Percentiles rank a stretch among this genome's conserved stretches.
These are phyloP conservation scores for Aspergillus versicolor DNA, from an alignment of 2,329 filamentous ascomycete species.

Conservation along the genomic window DNA sequence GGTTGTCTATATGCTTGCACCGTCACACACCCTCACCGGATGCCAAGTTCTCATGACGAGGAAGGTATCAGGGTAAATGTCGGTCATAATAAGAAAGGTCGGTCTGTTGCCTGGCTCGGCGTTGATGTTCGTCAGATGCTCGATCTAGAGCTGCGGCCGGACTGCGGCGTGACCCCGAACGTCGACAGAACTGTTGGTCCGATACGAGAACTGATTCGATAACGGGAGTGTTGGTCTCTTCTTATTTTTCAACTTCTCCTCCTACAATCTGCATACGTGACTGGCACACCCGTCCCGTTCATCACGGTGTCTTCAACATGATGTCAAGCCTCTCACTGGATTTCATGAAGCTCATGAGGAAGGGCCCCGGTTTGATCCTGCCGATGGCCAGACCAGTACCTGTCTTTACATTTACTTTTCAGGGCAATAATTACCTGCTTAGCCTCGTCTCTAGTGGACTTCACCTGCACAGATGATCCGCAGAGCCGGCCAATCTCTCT, in stretches of 20 bases:
- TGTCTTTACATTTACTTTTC: slow-evolving; percentile 11
- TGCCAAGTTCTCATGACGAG: slow-evolving; percentile 16
- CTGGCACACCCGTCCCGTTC: slow-evolving; percentile 8
- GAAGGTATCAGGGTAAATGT: slow-evolving; percentile 5
- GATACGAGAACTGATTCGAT: slow-evolving; percentile 23
- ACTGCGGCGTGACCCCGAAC: slow-evolving; percentile 22
- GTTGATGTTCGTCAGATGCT: slow-evolving; percentile 25
- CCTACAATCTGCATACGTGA: slow-evolving; percentile 20
- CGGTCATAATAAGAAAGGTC: slow-evolving; percentile 11
- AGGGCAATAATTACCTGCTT: slow-evolving; percentile 12
- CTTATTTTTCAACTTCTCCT: neutral
- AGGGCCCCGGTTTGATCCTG: slow-evolving; percentile 15
- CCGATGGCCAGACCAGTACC: slow-evolving; percentile 17
- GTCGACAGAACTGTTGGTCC: slow-evolving; percentile 21
- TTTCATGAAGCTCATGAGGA: slow-evolving; percentile 20
- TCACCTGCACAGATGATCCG: slow-evolving; percentile 26
- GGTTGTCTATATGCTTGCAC: slow-evolving; percentile 5
- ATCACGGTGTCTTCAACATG: slow-evolving; percentile 21
- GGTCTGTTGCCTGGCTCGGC: slow-evolving; percentile 10
- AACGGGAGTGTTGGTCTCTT: slow-evolving; percentile 16
- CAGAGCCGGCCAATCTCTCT: slow-evolving; percentile 27
- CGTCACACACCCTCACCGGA: slow-evolving; percentile 5
- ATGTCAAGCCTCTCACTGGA: slow-evolving; percentile 24
- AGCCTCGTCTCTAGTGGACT: slow-evolving; percentile 17
- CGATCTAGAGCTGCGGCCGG: slow-evolving; percentile 13